A percentile compares a stretch with the other conserved stretches of the same genome.
phyloP scores from a whole-genome alignment of 2,329 filamentous ascomycete species.

The Diaporthe sp. region DNA sequence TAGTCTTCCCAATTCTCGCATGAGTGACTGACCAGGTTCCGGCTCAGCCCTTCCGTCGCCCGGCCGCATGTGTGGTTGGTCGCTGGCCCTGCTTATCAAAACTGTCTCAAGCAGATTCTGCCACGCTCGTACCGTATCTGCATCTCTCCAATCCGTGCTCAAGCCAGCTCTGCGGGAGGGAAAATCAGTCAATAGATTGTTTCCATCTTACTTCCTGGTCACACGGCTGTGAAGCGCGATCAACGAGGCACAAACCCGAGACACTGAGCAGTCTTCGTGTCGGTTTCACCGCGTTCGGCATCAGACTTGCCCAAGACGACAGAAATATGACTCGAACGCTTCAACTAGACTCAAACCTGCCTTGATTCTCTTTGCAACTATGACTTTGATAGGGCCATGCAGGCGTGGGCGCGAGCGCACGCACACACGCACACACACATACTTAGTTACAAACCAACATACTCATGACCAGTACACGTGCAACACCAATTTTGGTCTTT shows the following conservation, averaged over 20 bases:
- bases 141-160: constrained; percentile 31
- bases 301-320: constrained; percentile 13
- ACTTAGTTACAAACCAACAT: not conserved
- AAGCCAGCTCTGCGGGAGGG: constrained; percentile 22
- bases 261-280: constrained; percentile 18
- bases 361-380: not conserved
- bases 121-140: constrained; percentile 25
- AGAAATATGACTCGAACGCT: constrained; percentile 7
- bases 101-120: constrained; percentile 31
- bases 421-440: not conserved
- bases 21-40: constrained; percentile 30
- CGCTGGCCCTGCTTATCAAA: constrained; percentile 19
- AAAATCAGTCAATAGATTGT: constrained; percentile 25
- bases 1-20: not conserved
- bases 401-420: constrained; percentile 5
- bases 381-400: constrained; percentile 19
- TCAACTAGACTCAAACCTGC: constrained; percentile 15
- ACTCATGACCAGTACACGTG: constrained; percentile 17
- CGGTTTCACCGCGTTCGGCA: constrained; percentile 15
- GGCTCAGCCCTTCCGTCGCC: constrained; percentile 22
- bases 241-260: constrained; percentile 31
- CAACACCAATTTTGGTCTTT: not conserved
- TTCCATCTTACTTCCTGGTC: constrained; percentile 34
- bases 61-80: constrained; percentile 28
- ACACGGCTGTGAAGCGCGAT: constrained; percentile 29